Evolutionary conservation across 352 stramenopile genomes (phyloP).

Genomic region (Pythium graminicola): DNA sequence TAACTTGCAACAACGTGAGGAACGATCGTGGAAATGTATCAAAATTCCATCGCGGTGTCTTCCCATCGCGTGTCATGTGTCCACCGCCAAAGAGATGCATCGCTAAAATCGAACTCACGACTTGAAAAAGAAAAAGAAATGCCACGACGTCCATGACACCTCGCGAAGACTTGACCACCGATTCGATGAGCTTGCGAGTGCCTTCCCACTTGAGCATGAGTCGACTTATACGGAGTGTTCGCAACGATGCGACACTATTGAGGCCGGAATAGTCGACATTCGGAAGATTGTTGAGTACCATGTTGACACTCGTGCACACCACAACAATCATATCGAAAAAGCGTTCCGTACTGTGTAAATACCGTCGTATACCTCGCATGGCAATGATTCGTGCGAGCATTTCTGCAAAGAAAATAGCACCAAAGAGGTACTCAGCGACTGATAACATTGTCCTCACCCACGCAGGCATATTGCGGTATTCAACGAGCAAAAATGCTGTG

Average conservation of each 20-base stretch:
- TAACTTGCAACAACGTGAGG: slow-evolving; percentile 70
- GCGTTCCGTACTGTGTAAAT: slow-evolving; percentile 51
- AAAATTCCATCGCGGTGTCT: slow-evolving; percentile 71
- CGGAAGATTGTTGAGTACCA: slow-evolving; percentile 61
- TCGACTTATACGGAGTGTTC: slow-evolving; percentile 59
- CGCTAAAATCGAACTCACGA: slow-evolving; percentile 65
- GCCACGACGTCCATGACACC: slow-evolving; percentile 66
- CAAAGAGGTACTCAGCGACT: slow-evolving; percentile 68
- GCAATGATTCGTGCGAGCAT: slow-evolving; percentile 58
- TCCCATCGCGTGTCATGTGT: slow-evolving; percentile 35
- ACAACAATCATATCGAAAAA: slow-evolving; percentile 73
- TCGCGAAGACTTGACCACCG: slow-evolving; percentile 72
- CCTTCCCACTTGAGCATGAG: slow-evolving; percentile 81
- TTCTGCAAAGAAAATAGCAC: slow-evolving; percentile 48
- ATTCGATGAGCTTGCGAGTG: slow-evolving; percentile 71
- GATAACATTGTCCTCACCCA: slow-evolving; percentile 33
- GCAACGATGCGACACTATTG: slow-evolving; percentile 60
- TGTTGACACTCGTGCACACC: slow-evolving; percentile 54
- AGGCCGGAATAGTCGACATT: slow-evolving; percentile 44
- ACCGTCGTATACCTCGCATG: slow-evolving; percentile 41
- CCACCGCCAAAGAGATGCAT: slow-evolving; percentile 73
- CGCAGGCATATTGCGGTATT: slow-evolving; percentile 54
- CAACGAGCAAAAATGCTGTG: slow-evolving; percentile 54
- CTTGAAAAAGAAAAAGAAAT: slow-evolving; percentile 70
- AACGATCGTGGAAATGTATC: slow-evolving; percentile 66